phyloP scores from a whole-genome alignment of 345 rosid species.

The Mallotus nudiflorus region DNA sequence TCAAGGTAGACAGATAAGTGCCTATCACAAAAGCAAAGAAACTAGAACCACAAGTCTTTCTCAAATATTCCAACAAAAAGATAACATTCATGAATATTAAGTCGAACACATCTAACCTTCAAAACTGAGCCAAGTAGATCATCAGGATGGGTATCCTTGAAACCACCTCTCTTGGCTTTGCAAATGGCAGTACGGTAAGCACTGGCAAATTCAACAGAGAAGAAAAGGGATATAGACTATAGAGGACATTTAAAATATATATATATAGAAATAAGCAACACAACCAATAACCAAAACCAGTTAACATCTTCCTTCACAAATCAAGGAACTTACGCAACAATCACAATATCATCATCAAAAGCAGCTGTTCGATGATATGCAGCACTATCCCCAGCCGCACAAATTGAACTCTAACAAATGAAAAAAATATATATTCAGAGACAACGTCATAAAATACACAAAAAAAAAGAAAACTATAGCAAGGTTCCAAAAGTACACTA shows the following conservation, averaged over 20 bases:
- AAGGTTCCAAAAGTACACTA: too few species aligned
- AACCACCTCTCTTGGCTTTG: conserved; percentile 85
- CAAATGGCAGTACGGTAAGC: conserved; percentile 92
- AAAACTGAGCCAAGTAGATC: conserved; percentile 82
- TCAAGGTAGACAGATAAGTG: neutral
- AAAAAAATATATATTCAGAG: neutral
- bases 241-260: too few species aligned
- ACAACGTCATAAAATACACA: neutral
- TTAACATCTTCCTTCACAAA: neutral
- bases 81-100: neutral
- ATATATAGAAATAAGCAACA: neutral
- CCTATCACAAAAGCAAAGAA: neutral
- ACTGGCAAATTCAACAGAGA: conserved; percentile 33
- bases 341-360: conserved; percentile 81
- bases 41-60: neutral
- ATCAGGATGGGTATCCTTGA: conserved; percentile 87
- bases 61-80: neutral
- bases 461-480: neutral
- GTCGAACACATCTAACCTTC: conserved; percentile 46
- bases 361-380: conserved; percentile 67
- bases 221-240: neutral
- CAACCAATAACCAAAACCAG: neutral
- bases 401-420: conserved; percentile 51
- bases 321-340: conserved; percentile 72
- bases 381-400: conserved; percentile 63